Evolutionary conservation across 2,329 filamentous ascomycete species (phyloP), one percentile per base, ranked within the genome.

Genomic region (Arthrobotrys musiformis): DNA sequence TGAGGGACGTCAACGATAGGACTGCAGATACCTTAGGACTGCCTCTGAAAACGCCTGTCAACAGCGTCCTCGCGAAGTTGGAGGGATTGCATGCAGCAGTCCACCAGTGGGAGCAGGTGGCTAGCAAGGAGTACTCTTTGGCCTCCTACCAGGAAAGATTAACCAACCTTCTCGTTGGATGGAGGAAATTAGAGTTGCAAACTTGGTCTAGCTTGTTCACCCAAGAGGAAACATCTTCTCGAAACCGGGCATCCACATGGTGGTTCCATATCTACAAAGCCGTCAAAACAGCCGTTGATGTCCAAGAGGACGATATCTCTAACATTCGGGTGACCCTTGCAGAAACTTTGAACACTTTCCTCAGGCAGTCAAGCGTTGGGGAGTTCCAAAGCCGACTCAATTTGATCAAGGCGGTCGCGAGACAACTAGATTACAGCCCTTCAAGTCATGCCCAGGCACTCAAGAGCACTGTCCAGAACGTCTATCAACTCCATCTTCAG

Each of bases 261-360:
- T 99, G 94, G 91, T 99, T 97, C 81, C 88, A 98, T 75, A 93
- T 94, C 0, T 99, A 97, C 81, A 93, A 98, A 83, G 93, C 97
- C 46, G 88, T 99, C 80, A 91, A 90, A 2, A 91, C 90, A 8
- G 91, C 94, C 0, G 70, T 35, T 35, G 66, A 70, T 28, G 52
- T 86, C 92, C 86, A 87, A 24, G 86, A 86, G 0, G 84, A 88
- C 22, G 88, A 90, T 54, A 84, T 96, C 70, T 85, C 86, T 37
- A 83, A 40, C 85, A 15, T 93, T 97, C 82, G 87, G 89, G 0
- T 86, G 88, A 73, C 88, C 89, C 58, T 86, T 97, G 86, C 97
- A n/a, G 87, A 88, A 79, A 93, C 91, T 42, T 85, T 98, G 15
- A 90, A 93, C 79, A 86, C 87, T 19, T 99, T 97, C 84, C 92